phyloP scores from a whole-genome alignment of 2,329 filamentous ascomycete genomes.

The Niveomyces coronatus region DNA sequence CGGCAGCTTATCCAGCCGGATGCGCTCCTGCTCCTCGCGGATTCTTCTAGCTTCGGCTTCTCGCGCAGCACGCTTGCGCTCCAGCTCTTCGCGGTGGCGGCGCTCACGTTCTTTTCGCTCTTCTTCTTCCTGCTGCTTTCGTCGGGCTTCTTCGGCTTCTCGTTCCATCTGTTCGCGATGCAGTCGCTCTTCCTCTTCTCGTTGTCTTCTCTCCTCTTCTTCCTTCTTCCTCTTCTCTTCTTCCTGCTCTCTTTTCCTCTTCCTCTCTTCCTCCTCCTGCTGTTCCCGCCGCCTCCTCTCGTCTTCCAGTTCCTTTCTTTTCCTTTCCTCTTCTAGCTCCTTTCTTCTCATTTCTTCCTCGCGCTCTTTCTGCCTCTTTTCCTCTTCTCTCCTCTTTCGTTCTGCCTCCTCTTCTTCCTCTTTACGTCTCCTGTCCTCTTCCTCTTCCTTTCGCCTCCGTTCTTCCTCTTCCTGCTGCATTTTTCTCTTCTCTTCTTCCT shows the following conservation, averaged over 20 bases:
- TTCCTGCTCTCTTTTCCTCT: slow-evolving; percentile 13
- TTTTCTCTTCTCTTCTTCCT: slow-evolving; percentile 13
- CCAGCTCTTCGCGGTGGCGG: slow-evolving; percentile 34
- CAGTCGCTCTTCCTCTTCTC: slow-evolving; percentile 26
- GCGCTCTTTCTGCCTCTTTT: too few species aligned
- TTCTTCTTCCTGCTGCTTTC: slow-evolving; percentile 41
- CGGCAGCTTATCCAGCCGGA: slow-evolving; percentile 46
- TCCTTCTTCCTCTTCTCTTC: slow-evolving; percentile 13
- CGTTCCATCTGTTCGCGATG: slow-evolving; percentile 32
- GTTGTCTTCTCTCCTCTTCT: slow-evolving; percentile 17
- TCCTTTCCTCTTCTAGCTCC: slow-evolving; percentile 25
- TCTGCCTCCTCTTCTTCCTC: too few species aligned
- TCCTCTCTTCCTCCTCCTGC: slow-evolving; percentile 13
- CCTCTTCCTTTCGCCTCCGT: slow-evolving; percentile 15
- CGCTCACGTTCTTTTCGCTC: slow-evolving; percentile 41
- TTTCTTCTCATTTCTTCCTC: slow-evolving; percentile 15
- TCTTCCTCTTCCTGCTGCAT: slow-evolving; percentile 13
- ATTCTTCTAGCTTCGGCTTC: slow-evolving; percentile 42
- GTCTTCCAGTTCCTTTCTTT: slow-evolving; percentile 16
- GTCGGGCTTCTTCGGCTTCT: slow-evolving; percentile 39
- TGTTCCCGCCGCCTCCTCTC: slow-evolving; percentile 22
- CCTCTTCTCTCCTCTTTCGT: too few species aligned
- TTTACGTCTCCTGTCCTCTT: too few species aligned
- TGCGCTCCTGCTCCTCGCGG: slow-evolving; percentile 44
- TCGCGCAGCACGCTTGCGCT: slow-evolving; percentile 37